phyloP scores from a whole-genome alignment of 2,329 filamentous ascomycete genomes.

The Cladosporium sp. region DNA sequence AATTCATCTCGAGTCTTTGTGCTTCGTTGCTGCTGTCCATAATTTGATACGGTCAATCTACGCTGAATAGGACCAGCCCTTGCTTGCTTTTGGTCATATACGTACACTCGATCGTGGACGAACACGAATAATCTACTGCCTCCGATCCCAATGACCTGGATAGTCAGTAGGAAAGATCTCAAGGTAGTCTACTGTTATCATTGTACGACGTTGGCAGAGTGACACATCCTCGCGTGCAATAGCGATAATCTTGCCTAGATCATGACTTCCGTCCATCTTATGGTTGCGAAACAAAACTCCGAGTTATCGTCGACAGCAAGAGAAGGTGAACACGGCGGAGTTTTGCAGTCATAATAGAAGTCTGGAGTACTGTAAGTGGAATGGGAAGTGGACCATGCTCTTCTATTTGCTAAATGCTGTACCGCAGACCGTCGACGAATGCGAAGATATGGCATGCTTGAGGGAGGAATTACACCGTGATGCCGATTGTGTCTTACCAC shows the following conservation, averaged over 20 bases:
- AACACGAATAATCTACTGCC: neutral
- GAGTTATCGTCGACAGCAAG: neutral
- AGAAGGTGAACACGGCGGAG: neutral
- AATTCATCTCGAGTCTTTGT: neutral
- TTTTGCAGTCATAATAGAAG: neutral
- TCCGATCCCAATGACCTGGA: too few species aligned
- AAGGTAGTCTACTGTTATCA: too few species aligned
- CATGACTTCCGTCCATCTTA: neutral
- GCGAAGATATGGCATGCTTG: too few species aligned
- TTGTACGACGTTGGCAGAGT: too few species aligned
- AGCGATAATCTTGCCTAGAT: neutral
- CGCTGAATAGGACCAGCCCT: too few species aligned
- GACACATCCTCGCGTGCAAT: too few species aligned
- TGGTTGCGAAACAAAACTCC: neutral
- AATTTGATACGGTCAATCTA: too few species aligned
- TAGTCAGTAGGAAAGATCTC: too few species aligned
- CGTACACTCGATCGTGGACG: neutral
- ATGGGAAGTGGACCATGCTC: neutral
- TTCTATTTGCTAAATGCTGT: neutral
- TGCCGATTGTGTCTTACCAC: too few species aligned
- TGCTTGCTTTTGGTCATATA: neutral
- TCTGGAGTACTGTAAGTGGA: too few species aligned
- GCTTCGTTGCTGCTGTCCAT: neutral
- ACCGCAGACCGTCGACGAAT: neutral
- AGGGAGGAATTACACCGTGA: too few species aligned